Percentiles rank a stretch among this genome's conserved stretches.
Conservation (phyloP, 192 early-diverging fungal species). For the Fimicolochytrium jonesii region DNA sequence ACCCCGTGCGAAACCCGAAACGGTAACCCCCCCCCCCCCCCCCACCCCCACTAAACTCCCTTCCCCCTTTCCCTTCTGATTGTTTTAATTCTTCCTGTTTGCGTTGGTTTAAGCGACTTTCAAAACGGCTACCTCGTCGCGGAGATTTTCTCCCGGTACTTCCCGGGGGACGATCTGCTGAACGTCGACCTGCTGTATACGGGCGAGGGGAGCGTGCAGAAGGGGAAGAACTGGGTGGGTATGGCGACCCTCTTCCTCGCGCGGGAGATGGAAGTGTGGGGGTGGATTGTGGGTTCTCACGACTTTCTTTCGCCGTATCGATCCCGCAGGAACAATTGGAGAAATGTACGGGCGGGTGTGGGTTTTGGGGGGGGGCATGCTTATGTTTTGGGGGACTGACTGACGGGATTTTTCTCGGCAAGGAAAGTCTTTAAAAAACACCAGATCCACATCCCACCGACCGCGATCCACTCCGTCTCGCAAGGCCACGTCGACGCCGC, state of each 20-base stretch:
- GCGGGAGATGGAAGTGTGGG: neutral
- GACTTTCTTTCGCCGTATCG: neutral
- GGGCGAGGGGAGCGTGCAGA: constrained; percentile 32
- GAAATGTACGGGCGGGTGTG: constrained; percentile 39
- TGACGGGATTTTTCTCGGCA: no score
- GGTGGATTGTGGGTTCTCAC: neutral
- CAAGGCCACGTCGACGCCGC: constrained; percentile 34
- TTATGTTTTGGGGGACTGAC: no score
- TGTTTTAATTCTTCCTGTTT: no score
- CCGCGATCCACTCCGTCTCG: constrained; percentile 24
- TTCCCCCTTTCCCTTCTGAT: no score
- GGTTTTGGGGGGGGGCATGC: no score
- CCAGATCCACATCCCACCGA: neutral
- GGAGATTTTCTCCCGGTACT: constrained; percentile 48
- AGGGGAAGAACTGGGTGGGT: constrained; percentile 43
- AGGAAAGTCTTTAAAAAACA: neutral
- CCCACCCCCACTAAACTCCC: no score
- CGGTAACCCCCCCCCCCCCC: constrained; percentile 22
- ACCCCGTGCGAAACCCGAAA: constrained; percentile 40
- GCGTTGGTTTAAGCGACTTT: constrained; percentile 42
- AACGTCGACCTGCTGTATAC: constrained; percentile 34
- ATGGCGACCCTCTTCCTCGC: neutral
- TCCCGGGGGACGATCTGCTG: constrained; percentile 30
- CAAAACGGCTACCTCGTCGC: constrained; percentile 46
- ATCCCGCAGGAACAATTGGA: constrained; percentile 24